Evolutionary conservation across 176 grass and related monocot genomes (phyloP), one percentile per base, ranked within the genome.

Genomic region (Musa beccarii): DNA sequence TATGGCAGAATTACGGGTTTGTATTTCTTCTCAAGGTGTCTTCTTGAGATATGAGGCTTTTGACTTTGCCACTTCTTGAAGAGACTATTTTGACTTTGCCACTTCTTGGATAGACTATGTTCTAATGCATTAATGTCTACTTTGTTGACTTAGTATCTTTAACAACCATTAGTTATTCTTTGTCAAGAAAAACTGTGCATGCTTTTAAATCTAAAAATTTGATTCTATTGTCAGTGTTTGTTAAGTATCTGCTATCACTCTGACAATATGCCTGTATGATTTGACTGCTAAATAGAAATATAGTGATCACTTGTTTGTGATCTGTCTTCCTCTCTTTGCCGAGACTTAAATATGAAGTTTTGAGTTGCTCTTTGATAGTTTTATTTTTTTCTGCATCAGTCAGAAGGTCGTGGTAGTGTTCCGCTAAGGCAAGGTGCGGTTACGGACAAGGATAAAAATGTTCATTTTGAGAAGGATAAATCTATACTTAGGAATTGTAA

Each of bases 381-480:
- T 63, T 75, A 22, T 10, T 63, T 68, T 16, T 72, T 49, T 70
- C 11, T 78, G 1, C 52, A 52, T 84, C 85, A 92, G 92, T 83
- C 82, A 79, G 92, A 92, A 85, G 89, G 86, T 17, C 86, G 86
- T 1, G 51, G 63, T 52, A 76, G 22, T 63, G 72, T 81, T 69
- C 78, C 83, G 43, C 61, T 79, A 51, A 89, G 89, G 83, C 87
- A 87, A 86, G 87, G 80, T 52, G 66, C 81, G 63, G 43, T 55
- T 52, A 10, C 87, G 43, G 92, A 89, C 49, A 96, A 92, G 75
- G 89, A 92, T 69, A 96, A 89, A 74, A 86, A 28, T 62, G 77
- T 43, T 17, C 12, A 17, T 53, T 79, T 69, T 57, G 78, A 80
- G 43, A 80, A 80, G 56, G 78, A 80, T 63, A 72, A 69, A 64